phyloP scores from a whole-genome alignment of 805 yeast species.

The Kurtzmaniella fragi region DNA sequence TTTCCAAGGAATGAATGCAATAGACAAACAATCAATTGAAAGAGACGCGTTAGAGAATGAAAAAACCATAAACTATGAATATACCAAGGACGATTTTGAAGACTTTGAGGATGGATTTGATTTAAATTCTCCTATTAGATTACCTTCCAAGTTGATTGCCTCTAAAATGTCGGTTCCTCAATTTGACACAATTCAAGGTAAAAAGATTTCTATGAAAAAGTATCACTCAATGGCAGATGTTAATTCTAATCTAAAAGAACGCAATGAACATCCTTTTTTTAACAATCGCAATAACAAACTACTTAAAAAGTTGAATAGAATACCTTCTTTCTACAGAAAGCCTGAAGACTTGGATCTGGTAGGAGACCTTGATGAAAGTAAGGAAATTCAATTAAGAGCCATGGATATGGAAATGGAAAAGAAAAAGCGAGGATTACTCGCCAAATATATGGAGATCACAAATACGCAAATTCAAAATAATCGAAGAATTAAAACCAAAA shows the following conservation, averaged over 20 bases:
- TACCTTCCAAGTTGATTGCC: background rate
- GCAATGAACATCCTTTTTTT: slow-evolving; percentile 20
- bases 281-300: slow-evolving; percentile 27
- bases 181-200: background rate
- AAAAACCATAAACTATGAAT: slow-evolving; percentile 30
- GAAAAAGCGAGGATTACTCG: slow-evolving; percentile 23
- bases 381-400: slow-evolving; percentile 4
- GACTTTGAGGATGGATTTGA: slow-evolving; percentile 36
- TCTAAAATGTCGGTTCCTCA: slow-evolving; percentile 3
- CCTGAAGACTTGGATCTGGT: slow-evolving; percentile 1
- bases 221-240: slow-evolving; percentile 32
- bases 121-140: slow-evolving; percentile 6
- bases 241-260: slow-evolving; percentile 8
- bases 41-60: slow-evolving; percentile 23
- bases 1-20: slow-evolving; percentile 10
- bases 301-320: slow-evolving; percentile 33
- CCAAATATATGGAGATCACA: slow-evolving; percentile 26
- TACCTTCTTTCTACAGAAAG: slow-evolving; percentile 35
- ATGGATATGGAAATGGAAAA: slow-evolving; percentile 13
- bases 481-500: slow-evolving; percentile 8
- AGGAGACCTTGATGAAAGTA: slow-evolving; percentile 8
- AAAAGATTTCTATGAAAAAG: slow-evolving; percentile 15
- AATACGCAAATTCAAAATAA: slow-evolving; percentile 10
- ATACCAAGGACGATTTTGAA: slow-evolving; percentile 32
- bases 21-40: slow-evolving; percentile 7